Evolutionary conservation across 768 basidiomycete genomes (phyloP).

Genomic region (Russula dissimulans): DNA sequence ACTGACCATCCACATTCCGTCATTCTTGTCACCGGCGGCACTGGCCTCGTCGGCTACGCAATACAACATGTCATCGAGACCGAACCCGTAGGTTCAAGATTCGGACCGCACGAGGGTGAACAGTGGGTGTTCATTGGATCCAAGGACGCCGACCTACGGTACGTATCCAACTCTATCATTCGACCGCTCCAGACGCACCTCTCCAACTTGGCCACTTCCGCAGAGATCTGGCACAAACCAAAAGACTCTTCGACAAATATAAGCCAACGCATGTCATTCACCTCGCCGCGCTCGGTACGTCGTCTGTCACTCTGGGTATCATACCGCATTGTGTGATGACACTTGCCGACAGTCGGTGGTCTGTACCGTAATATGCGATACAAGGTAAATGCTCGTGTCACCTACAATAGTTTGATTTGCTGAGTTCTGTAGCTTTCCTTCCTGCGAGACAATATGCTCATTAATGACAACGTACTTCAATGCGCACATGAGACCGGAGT

Average conservation of each 20-base stretch:
- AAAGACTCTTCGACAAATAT: slow-evolving; percentile 77
- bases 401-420: background rate
- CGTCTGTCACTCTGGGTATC: background rate
- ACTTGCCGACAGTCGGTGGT: slow-evolving; percentile 60
- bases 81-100: slow-evolving; percentile 69
- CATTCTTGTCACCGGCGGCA: slow-evolving; percentile 76
- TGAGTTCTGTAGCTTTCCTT: slow-evolving; percentile 58
- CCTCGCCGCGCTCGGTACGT: slow-evolving; percentile 83
- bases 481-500: slow-evolving; percentile 54
- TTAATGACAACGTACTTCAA: slow-evolving; percentile 91
- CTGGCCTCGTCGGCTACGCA: slow-evolving; percentile 80
- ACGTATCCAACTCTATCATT: slow-evolving; percentile 2
- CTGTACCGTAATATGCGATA: slow-evolving; percentile 94
- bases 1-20: slow-evolving; percentile 26
- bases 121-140: slow-evolving; percentile 79
- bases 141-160: slow-evolving; percentile 82
- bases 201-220: background rate
- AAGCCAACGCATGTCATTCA: slow-evolving; percentile 96
- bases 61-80: slow-evolving; percentile 71
- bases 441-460: slow-evolving; percentile 87
- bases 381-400: slow-evolving; percentile 42
- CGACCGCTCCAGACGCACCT: background rate
- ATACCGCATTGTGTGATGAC: background rate
- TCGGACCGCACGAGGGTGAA: slow-evolving; percentile 68
- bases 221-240: slow-evolving; percentile 64